Evolutionary conservation across 148 eudicot species (phyloP), one percentile per base, ranked within the genome.

Genomic region (Spergularia bocconei): DNA sequence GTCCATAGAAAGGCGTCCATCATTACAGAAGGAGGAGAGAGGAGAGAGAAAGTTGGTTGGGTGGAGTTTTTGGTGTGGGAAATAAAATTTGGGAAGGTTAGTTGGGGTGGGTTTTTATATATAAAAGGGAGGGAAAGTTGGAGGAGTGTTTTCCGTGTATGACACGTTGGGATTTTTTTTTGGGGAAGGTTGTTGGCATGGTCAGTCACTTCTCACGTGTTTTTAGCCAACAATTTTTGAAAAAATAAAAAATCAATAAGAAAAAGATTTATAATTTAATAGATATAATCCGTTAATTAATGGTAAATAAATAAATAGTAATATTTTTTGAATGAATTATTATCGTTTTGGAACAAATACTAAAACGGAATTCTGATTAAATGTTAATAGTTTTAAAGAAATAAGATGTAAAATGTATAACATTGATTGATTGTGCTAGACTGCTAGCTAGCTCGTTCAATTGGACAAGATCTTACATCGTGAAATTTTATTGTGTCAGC

Each of bases 1-100:
- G 4, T 72, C 66, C 69, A 63, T 13, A 14, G 15, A 41, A 15
- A 47, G 0, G 62, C 48, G 2, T 78, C 75, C 80, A 71, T 78
- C 11, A 6, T 63, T 17, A 2, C 33, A 58, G 7, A 23, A 61
- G 33, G 23, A 12, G 13, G 66, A 48, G 13, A 23, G 12, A 19
- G n/a, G 17, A 10, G 50, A 50, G 7, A 14, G 20, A 7, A 15
- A 39, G 39, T 36, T 50, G 72, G 66, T 58, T 20, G 36, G 13
- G 19, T 9, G 55, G 14, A 23, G 56, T 60, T 61, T n/a, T 59
- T 73, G 77, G 29, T 13, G 69, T 53, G 36, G 62, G 5, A 69
- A 57, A 10, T 47, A 20, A 33, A 12, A 0, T 29, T 6, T 47
- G 17, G 2, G 74, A 15, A 39, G 58, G 29, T n/a, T 39, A 7